Evolutionary conservation across 1,284 basidiomycete genomes (phyloP).

Genomic region (Gomphus bonarii): DNA sequence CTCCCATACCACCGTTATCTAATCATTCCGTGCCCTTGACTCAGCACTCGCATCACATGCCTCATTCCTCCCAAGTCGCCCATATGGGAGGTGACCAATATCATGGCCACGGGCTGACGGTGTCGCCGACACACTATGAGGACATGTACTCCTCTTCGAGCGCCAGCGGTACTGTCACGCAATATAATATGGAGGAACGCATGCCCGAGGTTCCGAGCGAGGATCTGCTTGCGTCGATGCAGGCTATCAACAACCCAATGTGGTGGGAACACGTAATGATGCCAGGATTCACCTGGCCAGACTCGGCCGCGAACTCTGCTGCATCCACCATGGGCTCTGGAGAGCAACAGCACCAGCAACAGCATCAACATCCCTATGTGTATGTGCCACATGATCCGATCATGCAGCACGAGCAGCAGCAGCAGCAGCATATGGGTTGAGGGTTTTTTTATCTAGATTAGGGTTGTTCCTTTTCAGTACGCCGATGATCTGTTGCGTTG

Average conservation of each 20-base stretch:
- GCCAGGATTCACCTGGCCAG: slow-evolving; percentile 45
- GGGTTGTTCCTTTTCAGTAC: not conserved
- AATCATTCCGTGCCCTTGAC: not conserved
- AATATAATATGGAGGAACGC: slow-evolving; percentile 8
- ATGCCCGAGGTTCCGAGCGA: slow-evolving; percentile 26
- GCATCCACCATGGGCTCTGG: not conserved
- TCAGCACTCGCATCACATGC: not conserved
- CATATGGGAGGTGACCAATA: not conserved
- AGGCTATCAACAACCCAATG: slow-evolving; percentile 54
- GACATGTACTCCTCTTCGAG: slow-evolving; percentile 9
- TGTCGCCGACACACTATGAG: not conserved
- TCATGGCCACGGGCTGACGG: not conserved
- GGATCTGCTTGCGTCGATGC: slow-evolving; percentile 62
- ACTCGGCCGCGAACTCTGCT: not conserved
- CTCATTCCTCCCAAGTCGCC: not conserved
- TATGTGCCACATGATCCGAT: not conserved
- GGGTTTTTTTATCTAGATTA: not conserved
- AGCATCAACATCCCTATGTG: not conserved
- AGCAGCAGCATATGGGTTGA: not conserved
- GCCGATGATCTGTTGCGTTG: not conserved
- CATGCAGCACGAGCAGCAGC: not conserved
- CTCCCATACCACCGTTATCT: not conserved
- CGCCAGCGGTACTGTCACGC: slow-evolving; percentile 18
- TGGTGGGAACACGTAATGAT: slow-evolving; percentile 76
- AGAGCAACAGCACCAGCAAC: not conserved